Evolutionary conservation across 768 basidiomycete species (phyloP).

Genomic region (Hypholoma fasciculare): DNA sequence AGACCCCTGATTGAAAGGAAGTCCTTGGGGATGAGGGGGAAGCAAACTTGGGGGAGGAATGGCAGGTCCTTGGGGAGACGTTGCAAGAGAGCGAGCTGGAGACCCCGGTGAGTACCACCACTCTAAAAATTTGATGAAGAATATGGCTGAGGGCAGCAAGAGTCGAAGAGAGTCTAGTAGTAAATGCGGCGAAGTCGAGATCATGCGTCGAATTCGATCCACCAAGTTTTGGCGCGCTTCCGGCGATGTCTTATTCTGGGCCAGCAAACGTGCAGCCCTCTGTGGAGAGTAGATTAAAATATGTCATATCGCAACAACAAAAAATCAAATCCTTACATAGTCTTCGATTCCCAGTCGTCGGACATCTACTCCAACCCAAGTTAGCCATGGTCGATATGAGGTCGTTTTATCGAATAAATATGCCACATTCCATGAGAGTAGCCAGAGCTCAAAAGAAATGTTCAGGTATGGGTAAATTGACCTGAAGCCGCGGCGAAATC

Average conservation of each 20-base stretch:
- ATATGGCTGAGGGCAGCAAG: constrained; percentile 85
- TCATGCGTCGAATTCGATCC: constrained; percentile 43
- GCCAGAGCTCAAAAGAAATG: constrained; percentile 74
- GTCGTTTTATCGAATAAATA: constrained; percentile 89
- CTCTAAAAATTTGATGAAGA: constrained; percentile 94
- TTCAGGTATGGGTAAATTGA: constrained; percentile 81
- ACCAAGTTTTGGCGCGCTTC: constrained; percentile 36
- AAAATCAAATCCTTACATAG: constrained; percentile 50
- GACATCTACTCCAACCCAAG: constrained; percentile 81
- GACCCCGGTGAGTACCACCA: constrained; percentile 99
- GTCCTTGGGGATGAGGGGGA: constrained; percentile 70
- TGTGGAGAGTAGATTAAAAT: constrained; percentile 17
- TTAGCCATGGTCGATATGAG: constrained; percentile 90
- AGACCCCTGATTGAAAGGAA: constrained; percentile 56
- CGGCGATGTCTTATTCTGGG: constrained; percentile 28
- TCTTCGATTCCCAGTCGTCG: constrained; percentile 80
- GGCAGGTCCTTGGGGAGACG: constrained; percentile 62
- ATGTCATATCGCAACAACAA: neutral
- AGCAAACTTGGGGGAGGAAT: constrained; percentile 79
- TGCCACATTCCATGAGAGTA: constrained; percentile 80
- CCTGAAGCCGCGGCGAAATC: constrained; percentile 66
- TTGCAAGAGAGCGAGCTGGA: constrained; percentile 72
- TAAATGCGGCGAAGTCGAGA: constrained; percentile 57
- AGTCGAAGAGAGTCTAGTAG: constrained; percentile 78
- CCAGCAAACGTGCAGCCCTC: constrained; percentile 40